Conservation (phyloP, 2,329 filamentous ascomycete genomes). For the Torrubiella hemipterigena region DNA sequence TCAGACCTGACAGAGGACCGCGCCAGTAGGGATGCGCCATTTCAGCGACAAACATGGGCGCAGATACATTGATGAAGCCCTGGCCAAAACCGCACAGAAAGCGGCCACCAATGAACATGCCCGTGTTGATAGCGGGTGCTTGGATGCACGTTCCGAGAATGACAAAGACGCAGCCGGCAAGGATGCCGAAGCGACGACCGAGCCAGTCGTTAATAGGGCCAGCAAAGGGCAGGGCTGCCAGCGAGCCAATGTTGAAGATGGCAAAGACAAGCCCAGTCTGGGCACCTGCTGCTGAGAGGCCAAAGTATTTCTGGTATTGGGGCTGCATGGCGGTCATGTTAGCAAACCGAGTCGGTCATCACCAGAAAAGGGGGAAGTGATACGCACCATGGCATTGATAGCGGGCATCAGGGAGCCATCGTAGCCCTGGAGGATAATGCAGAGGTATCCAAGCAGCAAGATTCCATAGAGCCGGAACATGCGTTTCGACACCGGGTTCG, state of each 20-base stretch:
- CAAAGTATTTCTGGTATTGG: not conserved
- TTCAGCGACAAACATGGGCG: not conserved
- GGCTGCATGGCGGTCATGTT: not conserved
- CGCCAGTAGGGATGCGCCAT: not conserved
- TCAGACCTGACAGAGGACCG: not conserved
- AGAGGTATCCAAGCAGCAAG: constrained; percentile 53
- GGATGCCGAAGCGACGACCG: constrained; percentile 51
- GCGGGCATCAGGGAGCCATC: constrained; percentile 53
- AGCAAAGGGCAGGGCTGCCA: constrained; percentile 51
- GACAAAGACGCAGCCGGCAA: constrained; percentile 44
- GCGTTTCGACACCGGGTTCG: not conserved
- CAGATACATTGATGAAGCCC: constrained; percentile 28
- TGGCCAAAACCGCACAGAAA: constrained; percentile 57
- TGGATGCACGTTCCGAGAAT: constrained; percentile 56
- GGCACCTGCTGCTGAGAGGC: constrained; percentile 11
- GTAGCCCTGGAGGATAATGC: constrained; percentile 61
- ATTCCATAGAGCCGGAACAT: constrained; percentile 19
- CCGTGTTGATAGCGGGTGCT: constrained; percentile 43
- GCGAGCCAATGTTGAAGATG: constrained; percentile 50
- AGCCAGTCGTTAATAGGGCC: constrained; percentile 46
- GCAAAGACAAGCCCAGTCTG: constrained; percentile 17
- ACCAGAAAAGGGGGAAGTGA: not conserved
- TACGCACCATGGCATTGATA: constrained; percentile 52
- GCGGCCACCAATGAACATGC: constrained; percentile 52
- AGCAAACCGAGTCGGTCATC: not conserved